Conservation (phyloP, 139 green algal species). For the Dunaliella primolecta region DNA sequence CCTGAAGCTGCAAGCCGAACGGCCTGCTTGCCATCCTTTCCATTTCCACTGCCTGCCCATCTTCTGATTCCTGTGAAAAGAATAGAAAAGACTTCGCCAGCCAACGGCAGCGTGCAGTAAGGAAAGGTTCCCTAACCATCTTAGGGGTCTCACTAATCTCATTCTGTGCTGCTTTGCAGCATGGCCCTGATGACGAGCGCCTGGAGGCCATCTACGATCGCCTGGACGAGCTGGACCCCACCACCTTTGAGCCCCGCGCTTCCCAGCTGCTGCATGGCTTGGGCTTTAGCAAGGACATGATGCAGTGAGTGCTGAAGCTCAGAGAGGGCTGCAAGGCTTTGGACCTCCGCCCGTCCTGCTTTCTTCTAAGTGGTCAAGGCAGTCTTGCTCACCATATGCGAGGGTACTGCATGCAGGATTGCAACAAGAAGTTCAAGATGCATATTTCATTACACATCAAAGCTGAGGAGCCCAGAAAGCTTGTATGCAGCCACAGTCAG, state of each 20-base stretch:
- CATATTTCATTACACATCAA: background rate
- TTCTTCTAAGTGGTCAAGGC: background rate
- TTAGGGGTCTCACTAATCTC: background rate
- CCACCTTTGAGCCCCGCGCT: constrained; percentile 57
- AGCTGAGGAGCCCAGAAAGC: background rate
- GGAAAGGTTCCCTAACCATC: background rate
- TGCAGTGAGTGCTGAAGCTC: constrained; percentile 16
- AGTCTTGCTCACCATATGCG: background rate
- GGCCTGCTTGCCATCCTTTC: background rate
- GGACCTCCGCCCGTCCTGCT: background rate
- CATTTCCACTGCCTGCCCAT: background rate
- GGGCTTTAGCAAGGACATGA: constrained; percentile 58
- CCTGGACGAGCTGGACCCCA: constrained; percentile 66
- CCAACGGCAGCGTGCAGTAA: too few relatives aligned
- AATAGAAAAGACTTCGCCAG: background rate
- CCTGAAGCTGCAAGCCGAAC: background rate
- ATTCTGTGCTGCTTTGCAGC: constrained; percentile 10
- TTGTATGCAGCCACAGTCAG: constrained; percentile 55
- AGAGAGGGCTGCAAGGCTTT: background rate
- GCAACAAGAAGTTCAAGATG: background rate
- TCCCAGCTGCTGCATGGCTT: constrained; percentile 73
- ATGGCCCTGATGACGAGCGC: constrained; percentile 58
- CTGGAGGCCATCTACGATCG: constrained; percentile 56
- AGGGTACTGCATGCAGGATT: too few relatives aligned
- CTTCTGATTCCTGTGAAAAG: background rate